Evolutionary conservation across 1,284 basidiomycete genomes (phyloP), one percentile per base, ranked within the genome.

Genomic region (Entoloma clypeatum): DNA sequence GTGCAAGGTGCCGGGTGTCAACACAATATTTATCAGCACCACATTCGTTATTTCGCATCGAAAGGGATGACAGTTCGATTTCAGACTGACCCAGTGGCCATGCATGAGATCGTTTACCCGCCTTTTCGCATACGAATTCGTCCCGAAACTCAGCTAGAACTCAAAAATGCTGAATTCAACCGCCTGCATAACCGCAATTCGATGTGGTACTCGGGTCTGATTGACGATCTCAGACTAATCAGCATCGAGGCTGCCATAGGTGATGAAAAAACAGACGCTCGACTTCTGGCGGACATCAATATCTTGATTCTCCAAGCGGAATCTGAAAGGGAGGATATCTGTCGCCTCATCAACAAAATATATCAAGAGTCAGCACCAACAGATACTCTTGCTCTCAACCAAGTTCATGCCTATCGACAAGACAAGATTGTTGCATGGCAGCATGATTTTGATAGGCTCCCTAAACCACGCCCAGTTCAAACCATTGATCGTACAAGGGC

Each of bases 371-470:
- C 91, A 0, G 61, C 80, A 0, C 77, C 86, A 34, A 89, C 81
- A 11, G 91, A 96, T 58, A 94, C 92, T 1, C 74, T 97, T 27
- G 87, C 85, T 33, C 73, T 98, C 44, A 98, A 95, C 52, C 79
- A 82, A 44, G 90, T 95, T 5, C 81, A 93, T 34, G 81, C 89
- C 3, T 82, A 83, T 43, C 75, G 94, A 29, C 94, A 97, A 64
- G 92, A 96, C 57, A 89, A 87, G 62, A 92, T 96, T 38, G 92
- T 97, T n/a, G 88, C 88, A 29, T 98, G 94, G 91, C 93, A 96
- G 58, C 76, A 79, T 44, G 86, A 92, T 55, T 91, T 93, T 56
- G 84, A 89, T 54, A 75, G 74, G 40, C 67, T 81, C 43, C 86
- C 83, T 2, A 86, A 82, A 54, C 77, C 78, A 2, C 74, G 77